Percentiles rank a stretch among this genome's conserved stretches.
These are phyloP conservation scores for Dendrobium catenatum DNA, from an alignment of 106 monocot genomes.

Conservation along the genomic window DNA sequence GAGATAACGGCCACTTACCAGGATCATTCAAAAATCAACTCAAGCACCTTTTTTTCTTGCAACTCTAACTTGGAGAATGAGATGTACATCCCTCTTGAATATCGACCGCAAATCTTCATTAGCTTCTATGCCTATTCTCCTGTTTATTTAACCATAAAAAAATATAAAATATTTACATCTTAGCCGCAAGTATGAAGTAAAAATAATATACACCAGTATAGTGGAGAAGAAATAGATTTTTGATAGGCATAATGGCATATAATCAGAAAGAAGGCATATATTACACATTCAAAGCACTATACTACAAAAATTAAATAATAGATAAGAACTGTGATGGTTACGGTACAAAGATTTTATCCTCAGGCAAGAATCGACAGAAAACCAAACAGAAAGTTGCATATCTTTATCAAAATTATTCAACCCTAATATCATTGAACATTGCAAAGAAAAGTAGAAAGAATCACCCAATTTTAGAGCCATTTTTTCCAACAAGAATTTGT, in stretches of 20 bases:
- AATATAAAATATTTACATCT: not conserved
- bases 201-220: not conserved
- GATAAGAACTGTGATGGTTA: not conserved
- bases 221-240: not conserved
- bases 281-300: not conserved
- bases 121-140: conserved; percentile 98
- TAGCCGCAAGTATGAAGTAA: not conserved
- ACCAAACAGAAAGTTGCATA: not conserved
- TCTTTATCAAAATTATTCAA: not conserved
- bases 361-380: not conserved
- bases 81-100: conserved; percentile 91
- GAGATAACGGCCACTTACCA: not conserved
- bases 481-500: conserved; percentile 96
- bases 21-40: not conserved
- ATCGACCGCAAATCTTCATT: conserved; percentile 89
- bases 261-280: not conserved
- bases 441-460: not conserved
- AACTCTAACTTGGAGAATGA: conserved; percentile 88
- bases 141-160: conserved; percentile 14
- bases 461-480: conserved; percentile 98
- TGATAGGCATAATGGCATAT: not conserved
- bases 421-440: not conserved
- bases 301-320: not conserved
- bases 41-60: conserved; percentile 52
- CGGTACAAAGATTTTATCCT: not conserved